Base-by-base conservation (phyloP, 1,284 basidiomycete species). In the Phaffia rhodozyma region DNA sequence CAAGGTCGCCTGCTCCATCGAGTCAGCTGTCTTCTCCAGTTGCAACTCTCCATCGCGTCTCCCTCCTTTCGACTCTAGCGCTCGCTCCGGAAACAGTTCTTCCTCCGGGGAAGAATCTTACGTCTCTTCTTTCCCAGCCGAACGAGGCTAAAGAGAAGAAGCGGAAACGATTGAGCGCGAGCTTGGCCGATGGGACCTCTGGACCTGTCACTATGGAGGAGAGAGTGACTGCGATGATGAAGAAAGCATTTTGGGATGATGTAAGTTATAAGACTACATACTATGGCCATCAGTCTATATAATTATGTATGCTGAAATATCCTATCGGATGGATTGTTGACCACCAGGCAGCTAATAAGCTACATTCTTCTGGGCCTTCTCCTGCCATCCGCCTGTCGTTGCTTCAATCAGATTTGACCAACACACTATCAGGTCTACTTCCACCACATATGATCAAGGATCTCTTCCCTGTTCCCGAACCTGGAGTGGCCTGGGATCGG, bases 211-310 rank as follows among this genome's bases (percentile, higher is more conserved):
- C 71, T 18, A 67, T 85, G 3, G 77, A 80, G 27, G 75, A 78
- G 47, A 78, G 77, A 66, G 82, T 87, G 6, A 79, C 80, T 65
- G 76, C 80, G 61, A 75, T 81, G 5, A 79, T 81, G 20, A 82
- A 84, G 70, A 76, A 74, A 55, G 84, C 83, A 6, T 87, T 87
- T 70, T 87, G 86, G 86, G 82, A 83, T 52, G 80, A 85, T 78
- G 85, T 85, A 70, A 66, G 62, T 58, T 21, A 29, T 49, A 23
- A 21, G 50, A 56, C 52, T 25, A 58, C 48, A 21, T 58, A 54
- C 38, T 49, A 49, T 34, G 25, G 29, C 13, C 7, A 16, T 43
- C 38, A 11, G 13, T 11, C 13, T 2, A 16, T 43, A 16, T 43
- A 11, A 43, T 43, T 2, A 2, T 43, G 7, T 7, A 11, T 43